Percentiles rank a stretch among this genome's conserved stretches.
phyloP scores from a whole-genome alignment of 257 asterid species.

The Solanum rostratum region DNA sequence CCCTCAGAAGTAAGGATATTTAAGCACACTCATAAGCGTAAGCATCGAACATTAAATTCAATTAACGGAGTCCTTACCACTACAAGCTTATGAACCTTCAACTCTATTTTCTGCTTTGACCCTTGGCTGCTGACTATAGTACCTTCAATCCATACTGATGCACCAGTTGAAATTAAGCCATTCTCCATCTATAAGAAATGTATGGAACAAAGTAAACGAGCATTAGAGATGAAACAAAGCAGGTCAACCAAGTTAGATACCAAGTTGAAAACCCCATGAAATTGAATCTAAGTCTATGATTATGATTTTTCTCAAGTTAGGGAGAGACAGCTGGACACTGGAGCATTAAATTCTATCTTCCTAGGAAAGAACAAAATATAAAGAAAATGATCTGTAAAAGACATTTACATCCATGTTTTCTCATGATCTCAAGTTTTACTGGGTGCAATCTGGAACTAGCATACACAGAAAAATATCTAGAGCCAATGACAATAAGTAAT shows the following conservation, averaged over 20 bases:
- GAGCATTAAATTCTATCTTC: background rate
- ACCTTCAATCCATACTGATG: constrained; percentile 81
- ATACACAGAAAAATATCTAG: background rate
- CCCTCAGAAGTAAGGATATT: background rate
- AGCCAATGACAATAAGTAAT: background rate
- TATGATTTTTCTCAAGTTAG: background rate
- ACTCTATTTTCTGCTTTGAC: constrained; percentile 79
- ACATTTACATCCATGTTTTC: background rate
- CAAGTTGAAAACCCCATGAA: background rate
- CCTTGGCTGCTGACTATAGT: constrained; percentile 82
- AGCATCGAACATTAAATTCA: background rate
- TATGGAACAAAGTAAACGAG: background rate
- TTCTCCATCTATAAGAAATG: constrained; percentile 54
- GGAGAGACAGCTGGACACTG: background rate
- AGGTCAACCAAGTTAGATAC: background rate
- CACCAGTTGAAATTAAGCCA: constrained; percentile 71
- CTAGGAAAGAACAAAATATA: background rate
- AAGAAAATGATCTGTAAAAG: background rate
- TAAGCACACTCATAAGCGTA: background rate
- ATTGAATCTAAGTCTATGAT: background rate
- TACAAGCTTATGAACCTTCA: constrained; percentile 78
- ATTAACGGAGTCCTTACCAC: constrained; percentile 34
- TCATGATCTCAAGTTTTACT: background rate
- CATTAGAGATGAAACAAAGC: background rate
- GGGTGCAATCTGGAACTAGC: background rate